These are phyloP conservation scores for Pseudodiploospora longispora DNA, from an alignment of 2,329 filamentous ascomycete genomes.

Conservation along the genomic window DNA sequence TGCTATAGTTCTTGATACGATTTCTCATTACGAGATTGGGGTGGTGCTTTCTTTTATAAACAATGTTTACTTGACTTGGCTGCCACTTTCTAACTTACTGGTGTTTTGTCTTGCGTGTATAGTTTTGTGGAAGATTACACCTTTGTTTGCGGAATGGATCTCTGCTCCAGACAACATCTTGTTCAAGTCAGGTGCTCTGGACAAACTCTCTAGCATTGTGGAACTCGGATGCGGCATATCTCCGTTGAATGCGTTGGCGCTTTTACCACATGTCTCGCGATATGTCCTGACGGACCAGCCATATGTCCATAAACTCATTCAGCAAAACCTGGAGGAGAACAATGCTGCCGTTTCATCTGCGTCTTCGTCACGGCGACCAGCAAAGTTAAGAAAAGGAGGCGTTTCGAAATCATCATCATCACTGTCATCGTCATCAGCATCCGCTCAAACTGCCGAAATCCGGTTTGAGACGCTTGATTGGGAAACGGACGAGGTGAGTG, in stretches of 20 bases:
- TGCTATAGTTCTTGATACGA: conserved; percentile 1
- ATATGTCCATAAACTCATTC: conserved; percentile 72
- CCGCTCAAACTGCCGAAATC: conserved; percentile 27
- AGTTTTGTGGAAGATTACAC: conserved; percentile 91
- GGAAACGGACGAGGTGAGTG: conserved; percentile 57
- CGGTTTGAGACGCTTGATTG: conserved; percentile 66
- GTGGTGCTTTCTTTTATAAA: too few species aligned
- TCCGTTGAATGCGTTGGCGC: conserved; percentile 63
- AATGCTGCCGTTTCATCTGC: conserved; percentile 10
- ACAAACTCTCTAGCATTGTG: conserved; percentile 51
- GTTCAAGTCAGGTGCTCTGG: conserved; percentile 41
- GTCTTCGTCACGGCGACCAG: conserved; percentile 4
- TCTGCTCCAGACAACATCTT: conserved; percentile 55
- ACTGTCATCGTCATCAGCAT: neutral
- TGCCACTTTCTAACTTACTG: too few species aligned
- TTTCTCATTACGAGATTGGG: too few species aligned
- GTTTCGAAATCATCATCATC: neutral
- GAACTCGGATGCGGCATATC: conserved; percentile 89
- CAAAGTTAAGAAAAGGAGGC: neutral
- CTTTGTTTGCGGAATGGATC: conserved; percentile 75
- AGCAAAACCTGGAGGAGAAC: conserved; percentile 66
- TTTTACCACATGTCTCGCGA: conserved; percentile 51
- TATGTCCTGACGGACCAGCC: conserved; percentile 83
- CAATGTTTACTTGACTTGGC: too few species aligned
- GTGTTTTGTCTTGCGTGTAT: neutral